Evolutionary conservation across 1,139 yeast genomes (phyloP), one percentile per base, ranked within the genome.

Genomic region (Pichia sp.): DNA sequence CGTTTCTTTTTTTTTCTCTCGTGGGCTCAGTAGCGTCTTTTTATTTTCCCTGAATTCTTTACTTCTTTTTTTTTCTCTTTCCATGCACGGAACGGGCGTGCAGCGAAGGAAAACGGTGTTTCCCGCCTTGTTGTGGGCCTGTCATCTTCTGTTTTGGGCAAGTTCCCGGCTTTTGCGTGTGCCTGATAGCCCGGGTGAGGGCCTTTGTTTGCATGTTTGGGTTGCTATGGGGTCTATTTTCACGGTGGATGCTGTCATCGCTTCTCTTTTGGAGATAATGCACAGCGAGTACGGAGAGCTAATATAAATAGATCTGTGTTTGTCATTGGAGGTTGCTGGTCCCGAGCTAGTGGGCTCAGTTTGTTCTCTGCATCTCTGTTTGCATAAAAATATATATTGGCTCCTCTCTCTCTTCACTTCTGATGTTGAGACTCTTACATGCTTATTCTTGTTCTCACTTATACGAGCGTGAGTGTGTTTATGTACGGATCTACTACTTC

Each of bases 21-120:
- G 36, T 31, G 36, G 36, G 36, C 36, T 31, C 42, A 39, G 42
- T 21, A 39, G 42, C 26, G 42, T 21, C 3, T 39, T 39, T 39
- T 12, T 12, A n/a, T 39, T 39, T 31, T n/a, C 7, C 16, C 16
- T 10, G 13, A 36, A 7, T 36, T 6, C 21, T 6, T 36, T 10
- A 7, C 21, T 36, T 12, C 23, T 39, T 3, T 39, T 39, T 39
- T 13, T n/a, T 10, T 13, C 16, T 10, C 13, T n/a, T 31, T 31
- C 36, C 16, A 31, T 31, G 36, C 36, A 7, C 16, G 13, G 16
- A 31, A 31, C 16, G 7, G 10, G 36, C 36, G 16, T 31, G 36
- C 36, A 31, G 36, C 36, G 36, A 31, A 31, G 36, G 16, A 31
- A 31, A 9, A 13, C 16, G 36, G 36, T 39, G 10, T 39, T 31